Conservation (phyloP, 108 stramenopile genomes). For the Pseudonitzschia multiseries region DNA sequence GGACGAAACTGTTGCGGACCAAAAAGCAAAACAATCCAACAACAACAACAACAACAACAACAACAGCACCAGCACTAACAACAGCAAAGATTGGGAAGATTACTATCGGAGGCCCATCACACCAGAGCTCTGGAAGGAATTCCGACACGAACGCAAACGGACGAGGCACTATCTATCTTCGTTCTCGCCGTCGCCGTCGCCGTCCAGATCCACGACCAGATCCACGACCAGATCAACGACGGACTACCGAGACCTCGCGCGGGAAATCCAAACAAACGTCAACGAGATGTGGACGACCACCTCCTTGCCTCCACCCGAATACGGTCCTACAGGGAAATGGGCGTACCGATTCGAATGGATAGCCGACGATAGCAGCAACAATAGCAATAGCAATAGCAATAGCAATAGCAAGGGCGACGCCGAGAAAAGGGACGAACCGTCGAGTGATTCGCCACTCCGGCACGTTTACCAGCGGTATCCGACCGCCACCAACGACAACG, state of each 20-base stretch:
- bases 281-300: constrained; percentile 2
- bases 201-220: not conserved
- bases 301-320: constrained; percentile 12
- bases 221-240: not conserved
- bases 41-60: not conserved
- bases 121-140: constrained; percentile 8
- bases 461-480: constrained; percentile 20
- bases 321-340: constrained; percentile 31
- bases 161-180: not conserved
- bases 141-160: not conserved
- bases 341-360: constrained; percentile 12
- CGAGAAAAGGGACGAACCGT: not conserved
- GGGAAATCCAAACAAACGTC: constrained; percentile 6
- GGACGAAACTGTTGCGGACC: not conserved
- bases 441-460: not conserved
- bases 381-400: not conserved
- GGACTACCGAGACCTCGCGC: not conserved
- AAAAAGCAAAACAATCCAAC: not conserved
- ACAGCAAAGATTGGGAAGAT: constrained; percentile 3
- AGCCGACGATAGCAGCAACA: not conserved
- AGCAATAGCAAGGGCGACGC: not conserved
- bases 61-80: not conserved
- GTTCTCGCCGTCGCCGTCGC: not conserved
- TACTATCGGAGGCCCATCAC: not conserved
- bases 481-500: not conserved